A percentile compares a stretch with the other conserved stretches of the same genome.
Evolutionary conservation across 192 early-diverging fungal genomes (phyloP).

Genomic region (Coemansia sp.): DNA sequence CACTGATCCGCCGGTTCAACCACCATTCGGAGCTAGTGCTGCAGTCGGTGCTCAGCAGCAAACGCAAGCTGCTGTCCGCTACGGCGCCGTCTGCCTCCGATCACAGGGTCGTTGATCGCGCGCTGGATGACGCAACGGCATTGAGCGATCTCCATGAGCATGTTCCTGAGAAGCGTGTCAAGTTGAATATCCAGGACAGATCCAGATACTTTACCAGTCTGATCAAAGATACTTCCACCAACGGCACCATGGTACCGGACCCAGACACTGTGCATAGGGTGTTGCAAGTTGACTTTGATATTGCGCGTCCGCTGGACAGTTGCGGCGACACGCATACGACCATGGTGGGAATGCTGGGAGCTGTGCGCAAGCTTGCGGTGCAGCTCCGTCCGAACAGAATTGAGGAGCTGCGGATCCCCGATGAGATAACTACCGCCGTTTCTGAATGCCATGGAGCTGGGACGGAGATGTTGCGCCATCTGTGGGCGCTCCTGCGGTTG

Average conservation of each 20-base stretch:
- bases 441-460: conserved; percentile 53
- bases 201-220: conserved; percentile 75
- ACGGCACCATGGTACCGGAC: background rate
- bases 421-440: conserved; percentile 28
- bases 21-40: conserved; percentile 84
- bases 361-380: conserved; percentile 19
- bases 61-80: conserved; percentile 16
- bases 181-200: conserved; percentile 75
- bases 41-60: conserved; percentile 43
- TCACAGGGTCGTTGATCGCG: conserved; percentile 28
- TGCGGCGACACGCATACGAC: conserved; percentile 38
- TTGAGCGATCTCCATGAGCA: conserved; percentile 68
- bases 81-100: background rate
- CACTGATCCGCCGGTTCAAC: conserved; percentile 86
- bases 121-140: conserved; percentile 60
- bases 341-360: conserved; percentile 23
- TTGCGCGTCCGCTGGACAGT: conserved; percentile 20
- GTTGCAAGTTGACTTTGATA: conserved; percentile 32
- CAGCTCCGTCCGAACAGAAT: conserved; percentile 41
- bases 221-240: conserved; percentile 21
- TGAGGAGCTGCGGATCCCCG: conserved; percentile 40
- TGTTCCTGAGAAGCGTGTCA: conserved; percentile 50
- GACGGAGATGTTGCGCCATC: conserved; percentile 54
- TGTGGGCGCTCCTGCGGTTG: conserved; percentile 48
- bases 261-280: conserved; percentile 6